These are phyloP conservation scores for Xylaria sp. DNA, from an alignment of 2,329 filamentous ascomycete genomes.

Conservation along the genomic window DNA sequence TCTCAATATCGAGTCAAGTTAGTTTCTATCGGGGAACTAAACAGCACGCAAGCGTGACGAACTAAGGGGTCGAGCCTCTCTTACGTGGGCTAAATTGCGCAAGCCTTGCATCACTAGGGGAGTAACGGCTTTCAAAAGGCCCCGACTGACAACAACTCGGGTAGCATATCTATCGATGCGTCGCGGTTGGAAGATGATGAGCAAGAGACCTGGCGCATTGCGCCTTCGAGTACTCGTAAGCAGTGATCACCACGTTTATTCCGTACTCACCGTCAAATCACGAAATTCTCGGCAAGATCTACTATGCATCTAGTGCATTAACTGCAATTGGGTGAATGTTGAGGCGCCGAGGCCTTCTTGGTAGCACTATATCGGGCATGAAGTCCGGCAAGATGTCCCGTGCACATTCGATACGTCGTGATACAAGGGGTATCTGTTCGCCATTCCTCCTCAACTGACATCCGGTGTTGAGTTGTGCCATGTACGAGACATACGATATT, in stretches of 20 bases:
- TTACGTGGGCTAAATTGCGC: neutral
- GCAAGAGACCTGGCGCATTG: too few relatives aligned
- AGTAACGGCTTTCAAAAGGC: neutral
- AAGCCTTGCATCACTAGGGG: neutral
- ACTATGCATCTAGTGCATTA: too few relatives aligned
- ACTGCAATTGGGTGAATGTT: too few relatives aligned
- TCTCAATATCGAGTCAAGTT: too few relatives aligned
- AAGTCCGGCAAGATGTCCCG: neutral
- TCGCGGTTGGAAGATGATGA: too few relatives aligned
- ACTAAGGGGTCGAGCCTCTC: neutral
- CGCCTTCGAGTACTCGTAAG: too few relatives aligned
- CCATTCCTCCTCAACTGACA: neutral
- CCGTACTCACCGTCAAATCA: too few relatives aligned
- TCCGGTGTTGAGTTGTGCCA: neutral
- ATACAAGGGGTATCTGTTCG: neutral
- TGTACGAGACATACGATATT: neutral
- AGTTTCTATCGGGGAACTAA: too few relatives aligned
- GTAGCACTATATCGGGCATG: neutral
- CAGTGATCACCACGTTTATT: too few relatives aligned
- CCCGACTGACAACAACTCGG: neutral
- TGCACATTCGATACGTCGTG: neutral
- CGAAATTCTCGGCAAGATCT: too few relatives aligned
- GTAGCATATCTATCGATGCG: neutral
- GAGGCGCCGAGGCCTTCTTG: too few relatives aligned
- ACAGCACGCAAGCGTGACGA: neutral